phyloP scores from a whole-genome alignment of 163 green algal species.

The Coccomyxa subellipsoidea region DNA sequence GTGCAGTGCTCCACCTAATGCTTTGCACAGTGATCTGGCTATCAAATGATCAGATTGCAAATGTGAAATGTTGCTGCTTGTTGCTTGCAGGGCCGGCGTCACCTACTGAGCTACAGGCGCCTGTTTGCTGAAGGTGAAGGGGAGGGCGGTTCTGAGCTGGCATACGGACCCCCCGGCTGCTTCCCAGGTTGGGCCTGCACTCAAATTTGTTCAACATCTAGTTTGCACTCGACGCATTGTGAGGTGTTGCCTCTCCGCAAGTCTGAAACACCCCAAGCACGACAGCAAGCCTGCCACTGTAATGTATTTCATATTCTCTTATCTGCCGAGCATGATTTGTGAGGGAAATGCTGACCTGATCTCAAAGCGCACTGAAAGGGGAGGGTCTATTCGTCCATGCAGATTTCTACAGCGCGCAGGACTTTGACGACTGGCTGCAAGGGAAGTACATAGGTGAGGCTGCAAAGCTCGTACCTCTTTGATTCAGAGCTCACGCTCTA shows the following conservation, averaged over 20 bases:
- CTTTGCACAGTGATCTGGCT: too few species aligned
- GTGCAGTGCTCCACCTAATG: too few species aligned
- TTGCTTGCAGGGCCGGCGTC: not conserved
- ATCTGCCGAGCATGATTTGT: too few species aligned
- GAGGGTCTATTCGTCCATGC: not conserved
- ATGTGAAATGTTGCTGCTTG: not conserved
- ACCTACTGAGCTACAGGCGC: not conserved
- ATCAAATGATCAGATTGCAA: too few species aligned
- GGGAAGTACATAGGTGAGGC: not conserved
- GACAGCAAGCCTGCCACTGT: too few species aligned
- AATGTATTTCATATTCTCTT: too few species aligned
- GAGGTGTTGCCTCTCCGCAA: too few species aligned
- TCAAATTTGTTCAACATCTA: not conserved
- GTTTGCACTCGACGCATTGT: not conserved
- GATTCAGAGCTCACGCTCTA: too few species aligned
- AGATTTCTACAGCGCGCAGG: not conserved
- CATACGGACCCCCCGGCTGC: not conserved
- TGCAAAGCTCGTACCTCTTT: too few species aligned
- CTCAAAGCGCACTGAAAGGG: too few species aligned
- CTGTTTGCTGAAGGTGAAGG: not conserved
- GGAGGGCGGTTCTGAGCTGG: not conserved
- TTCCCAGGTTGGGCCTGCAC: not conserved
- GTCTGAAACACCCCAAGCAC: too few species aligned
- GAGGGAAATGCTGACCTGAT: too few species aligned
- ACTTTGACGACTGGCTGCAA: not conserved